A percentile compares a stretch with the other conserved stretches of the same genome.
These are phyloP conservation scores for Globisporangium spinosum DNA, from an alignment of 352 stramenopile species.

Conservation along the genomic window DNA sequence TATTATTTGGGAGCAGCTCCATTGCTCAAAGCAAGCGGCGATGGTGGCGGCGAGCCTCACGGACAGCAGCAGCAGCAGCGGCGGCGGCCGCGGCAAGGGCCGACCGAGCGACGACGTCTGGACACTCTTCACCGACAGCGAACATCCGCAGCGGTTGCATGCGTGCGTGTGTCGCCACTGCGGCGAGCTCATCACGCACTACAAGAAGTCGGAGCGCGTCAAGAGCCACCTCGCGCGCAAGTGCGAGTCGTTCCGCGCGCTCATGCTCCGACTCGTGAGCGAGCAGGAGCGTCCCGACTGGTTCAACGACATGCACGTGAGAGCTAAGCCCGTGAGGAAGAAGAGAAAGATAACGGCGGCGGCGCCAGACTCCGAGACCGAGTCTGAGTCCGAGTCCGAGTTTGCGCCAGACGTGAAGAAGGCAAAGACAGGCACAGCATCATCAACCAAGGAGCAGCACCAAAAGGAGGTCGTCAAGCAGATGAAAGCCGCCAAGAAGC, in stretches of 20 bases:
- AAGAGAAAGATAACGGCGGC: too few relatives aligned
- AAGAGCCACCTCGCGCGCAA: conserved; percentile 51
- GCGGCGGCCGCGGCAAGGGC: conserved; percentile 17
- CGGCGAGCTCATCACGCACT: conserved; percentile 33
- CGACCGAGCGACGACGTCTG: conserved; percentile 47
- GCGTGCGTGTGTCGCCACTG: conserved; percentile 53
- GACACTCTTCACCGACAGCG: conserved; percentile 45
- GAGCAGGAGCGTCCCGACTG: conserved; percentile 38
- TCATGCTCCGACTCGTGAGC: conserved; percentile 28
- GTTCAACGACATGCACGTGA: conserved; percentile 20
- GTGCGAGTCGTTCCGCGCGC: conserved; percentile 41
- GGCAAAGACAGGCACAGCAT: neutral
- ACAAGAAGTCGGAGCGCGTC: conserved; percentile 64
- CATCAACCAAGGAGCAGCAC: neutral
- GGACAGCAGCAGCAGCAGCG: neutral
- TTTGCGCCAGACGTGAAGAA: too few relatives aligned
- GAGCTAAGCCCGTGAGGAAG: neutral
- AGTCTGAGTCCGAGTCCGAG: neutral
- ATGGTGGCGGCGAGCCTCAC: neutral
- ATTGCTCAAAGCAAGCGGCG: neutral
- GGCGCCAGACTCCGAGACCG: neutral
- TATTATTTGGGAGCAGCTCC: neutral
- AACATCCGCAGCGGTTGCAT: conserved; percentile 43
- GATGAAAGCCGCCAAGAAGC: neutral
- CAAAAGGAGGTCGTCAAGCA: neutral